Base-by-base conservation (phyloP, 2,329 filamentous ascomycete genomes). In the Ceratocystis destructans region DNA sequence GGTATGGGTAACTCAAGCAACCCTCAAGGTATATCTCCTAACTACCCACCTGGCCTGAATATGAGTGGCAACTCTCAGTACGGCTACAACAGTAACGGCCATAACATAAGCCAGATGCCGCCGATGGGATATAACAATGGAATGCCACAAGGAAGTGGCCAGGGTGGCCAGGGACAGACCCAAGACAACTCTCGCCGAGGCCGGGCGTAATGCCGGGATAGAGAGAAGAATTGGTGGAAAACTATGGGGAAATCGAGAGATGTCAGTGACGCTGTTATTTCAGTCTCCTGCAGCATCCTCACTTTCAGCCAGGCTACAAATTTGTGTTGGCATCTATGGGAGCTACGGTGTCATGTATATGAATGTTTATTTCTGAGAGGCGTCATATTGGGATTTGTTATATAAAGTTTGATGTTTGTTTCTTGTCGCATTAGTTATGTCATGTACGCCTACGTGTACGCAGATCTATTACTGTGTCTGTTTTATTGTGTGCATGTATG, bases 1-100 rank as follows among this genome's bases (percentile, higher is more conserved):
- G 77, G 75, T 68, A 74, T 82, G 71, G 73, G 77, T 37, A 37
- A 37, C 55, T 83, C 81, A 69, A 79, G 79, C 64, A 82, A 77
- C 71, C 79, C 81, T 80, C 55, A 82, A 79, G 70, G 76, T 78
- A 70, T 72, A 79, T 67, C 73, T 77, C 55, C 77, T 41, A 53
- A 76, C 59, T 65, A 65, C 28, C 77, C 76, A 12, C 78, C 80
- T 6, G 81, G 80, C 15, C 83, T 83, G 69, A 75, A 76, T 55
- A 76, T 81, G 73, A 73, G 74, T 59, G 53, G 7, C 31, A 25
- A 33, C 20, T 65, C 55, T 59, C 59, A 64, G 33, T 76, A 74
- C 45, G 76, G 75, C 20, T 78, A 79, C 66, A 78, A 79, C 66
- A 76, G 75, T 22, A 81, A 80, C 69, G 74, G 75, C 62, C 78